A percentile compares a stretch with the other conserved stretches of the same genome.
phyloP scores from a whole-genome alignment of 164 flowering plant genomes.

The Saururus chinensis region DNA sequence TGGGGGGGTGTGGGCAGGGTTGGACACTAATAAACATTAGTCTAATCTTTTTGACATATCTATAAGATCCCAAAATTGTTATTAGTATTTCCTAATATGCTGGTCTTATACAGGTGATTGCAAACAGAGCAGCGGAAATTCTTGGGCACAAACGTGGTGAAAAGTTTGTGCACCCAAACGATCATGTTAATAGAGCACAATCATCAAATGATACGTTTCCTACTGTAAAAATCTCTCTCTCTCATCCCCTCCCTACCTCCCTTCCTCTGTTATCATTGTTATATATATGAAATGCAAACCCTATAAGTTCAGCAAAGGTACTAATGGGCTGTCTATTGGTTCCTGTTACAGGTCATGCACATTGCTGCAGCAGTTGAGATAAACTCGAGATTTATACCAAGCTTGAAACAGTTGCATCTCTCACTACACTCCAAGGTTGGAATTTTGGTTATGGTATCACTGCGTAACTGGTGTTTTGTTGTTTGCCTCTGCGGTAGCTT shows the following conservation, averaged over 20 bases:
- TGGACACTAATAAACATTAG: too few relatives aligned
- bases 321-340: constrained; percentile 4
- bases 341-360: constrained; percentile 79
- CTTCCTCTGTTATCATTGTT: too few relatives aligned
- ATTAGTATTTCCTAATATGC: neutral
- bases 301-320: neutral
- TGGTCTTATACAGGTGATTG: constrained; percentile 63
- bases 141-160: constrained; percentile 96
- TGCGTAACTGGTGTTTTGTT: too few relatives aligned
- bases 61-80: too few relatives aligned
- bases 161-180: constrained; percentile 96
- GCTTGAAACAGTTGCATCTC: constrained; percentile 59
- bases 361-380: constrained; percentile 89
- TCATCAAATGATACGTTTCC: constrained; percentile 99
- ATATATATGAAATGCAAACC: too few relatives aligned
- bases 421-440: constrained; percentile 68
- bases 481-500: neutral
- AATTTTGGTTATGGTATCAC: neutral
- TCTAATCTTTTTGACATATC: too few relatives aligned
- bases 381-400: constrained; percentile 74
- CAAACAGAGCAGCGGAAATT: constrained; percentile 96
- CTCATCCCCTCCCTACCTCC: too few relatives aligned
- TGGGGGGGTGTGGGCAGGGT: too few relatives aligned
- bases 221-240: constrained; percentile 48
- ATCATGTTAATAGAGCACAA: constrained; percentile 93